Evolutionary conservation across 2,329 filamentous ascomycete species (phyloP).

Genomic region (Botrytis pseudocinerea): DNA sequence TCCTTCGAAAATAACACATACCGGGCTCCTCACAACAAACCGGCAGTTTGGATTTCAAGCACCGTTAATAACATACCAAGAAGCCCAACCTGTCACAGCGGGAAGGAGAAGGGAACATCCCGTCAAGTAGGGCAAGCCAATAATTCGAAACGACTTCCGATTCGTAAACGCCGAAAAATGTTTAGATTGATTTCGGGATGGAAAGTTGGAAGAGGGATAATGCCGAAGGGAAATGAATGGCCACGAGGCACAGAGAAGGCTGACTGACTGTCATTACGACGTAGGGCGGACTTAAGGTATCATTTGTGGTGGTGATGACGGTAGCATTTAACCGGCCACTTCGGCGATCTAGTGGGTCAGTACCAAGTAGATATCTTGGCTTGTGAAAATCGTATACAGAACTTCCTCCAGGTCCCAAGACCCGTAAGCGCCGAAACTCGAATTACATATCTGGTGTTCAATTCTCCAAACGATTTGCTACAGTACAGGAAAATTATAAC

Average conservation of each 20-base stretch:
- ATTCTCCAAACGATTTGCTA: not conserved
- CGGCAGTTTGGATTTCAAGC: not conserved
- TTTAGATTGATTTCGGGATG: not conserved
- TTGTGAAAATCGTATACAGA: not conserved
- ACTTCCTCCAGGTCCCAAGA: not conserved
- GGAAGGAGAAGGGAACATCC: not conserved
- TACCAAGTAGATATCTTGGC: not conserved
- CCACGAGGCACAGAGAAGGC: not conserved
- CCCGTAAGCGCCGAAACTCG: not conserved
- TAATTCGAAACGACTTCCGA: not conserved
- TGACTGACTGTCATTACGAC: not conserved
- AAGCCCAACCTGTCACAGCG: not conserved
- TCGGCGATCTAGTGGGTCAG: not conserved
- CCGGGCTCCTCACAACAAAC: not conserved
- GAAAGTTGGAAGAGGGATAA: not conserved
- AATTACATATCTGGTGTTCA: not conserved
- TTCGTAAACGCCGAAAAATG: not conserved
- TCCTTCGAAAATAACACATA: not conserved
- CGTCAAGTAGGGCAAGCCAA: not conserved
- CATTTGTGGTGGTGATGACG: not conserved
- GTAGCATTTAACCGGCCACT: constrained; percentile 4
- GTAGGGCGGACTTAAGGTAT: constrained; percentile 3
- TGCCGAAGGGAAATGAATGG: not conserved
- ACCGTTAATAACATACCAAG: not conserved
- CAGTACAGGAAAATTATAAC: not conserved